phyloP scores from a whole-genome alignment of 75 land plant species.

The Selaginella moellendorffii region DNA sequence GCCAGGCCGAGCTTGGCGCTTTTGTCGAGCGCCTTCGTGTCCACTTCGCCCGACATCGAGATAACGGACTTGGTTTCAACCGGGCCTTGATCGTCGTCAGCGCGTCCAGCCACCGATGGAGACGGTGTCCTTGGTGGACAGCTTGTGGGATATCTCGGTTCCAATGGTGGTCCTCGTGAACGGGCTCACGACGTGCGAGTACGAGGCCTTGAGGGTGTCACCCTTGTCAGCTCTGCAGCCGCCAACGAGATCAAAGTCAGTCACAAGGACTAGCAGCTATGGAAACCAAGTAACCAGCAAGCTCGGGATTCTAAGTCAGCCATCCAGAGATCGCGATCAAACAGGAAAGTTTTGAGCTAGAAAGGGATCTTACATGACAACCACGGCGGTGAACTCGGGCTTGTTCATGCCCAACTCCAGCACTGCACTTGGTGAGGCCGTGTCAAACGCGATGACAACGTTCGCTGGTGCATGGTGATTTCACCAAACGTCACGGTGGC shows the following conservation, averaged over 20 bases:
- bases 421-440: constrained; percentile 3
- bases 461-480: constrained; percentile 29
- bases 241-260: not conserved
- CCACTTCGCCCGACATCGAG: constrained; percentile 50
- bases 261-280: too few relatives aligned
- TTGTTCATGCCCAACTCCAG: constrained; percentile 2
- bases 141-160: not conserved
- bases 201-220: constrained; percentile 5
- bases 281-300: not conserved
- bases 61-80: constrained; percentile 9
- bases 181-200: not conserved
- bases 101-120: not conserved
- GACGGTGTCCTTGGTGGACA: constrained; percentile 6
- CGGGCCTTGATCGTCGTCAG: not conserved
- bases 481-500: constrained; percentile 56
- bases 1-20: not conserved
- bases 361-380: not conserved
- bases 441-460: not conserved
- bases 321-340: too few relatives aligned
- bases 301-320: not conserved
- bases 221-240: constrained; percentile 5
- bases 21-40: constrained; percentile 23
- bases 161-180: not conserved
- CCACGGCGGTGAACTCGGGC: constrained; percentile 1
- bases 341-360: too few relatives aligned